A percentile compares a stretch with the other conserved stretches of the same genome.
Evolutionary conservation across 192 early-diverging fungal genomes (phyloP).

Genomic region (Irineochytrium annulatum): DNA sequence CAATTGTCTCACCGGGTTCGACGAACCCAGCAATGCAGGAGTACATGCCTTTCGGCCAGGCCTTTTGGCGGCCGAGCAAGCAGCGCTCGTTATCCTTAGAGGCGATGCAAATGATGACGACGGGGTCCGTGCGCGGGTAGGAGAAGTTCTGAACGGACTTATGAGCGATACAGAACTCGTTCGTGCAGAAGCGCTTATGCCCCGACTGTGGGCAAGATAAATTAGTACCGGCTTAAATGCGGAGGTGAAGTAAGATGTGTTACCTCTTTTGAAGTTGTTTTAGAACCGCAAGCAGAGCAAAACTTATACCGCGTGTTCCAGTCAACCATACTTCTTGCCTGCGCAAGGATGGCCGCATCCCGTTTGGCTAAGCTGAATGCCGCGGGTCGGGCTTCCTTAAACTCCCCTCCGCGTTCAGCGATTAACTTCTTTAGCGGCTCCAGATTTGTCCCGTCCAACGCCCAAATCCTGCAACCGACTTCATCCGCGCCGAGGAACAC

Average conservation of each 20-base stretch:
- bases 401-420: not conserved
- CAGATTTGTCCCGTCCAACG: conserved; percentile 3
- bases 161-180: conserved; percentile 18
- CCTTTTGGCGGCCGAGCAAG: conserved; percentile 47
- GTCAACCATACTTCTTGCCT: conserved; percentile 42
- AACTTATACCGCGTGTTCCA: conserved; percentile 46
- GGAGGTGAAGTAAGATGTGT: too few species aligned
- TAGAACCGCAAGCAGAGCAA: conserved; percentile 41
- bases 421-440: not conserved
- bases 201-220: conserved; percentile 10
- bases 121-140: conserved; percentile 56
- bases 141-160: conserved; percentile 33
- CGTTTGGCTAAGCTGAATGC: conserved; percentile 9
- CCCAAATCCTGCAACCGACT: not conserved
- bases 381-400: conserved; percentile 8
- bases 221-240: conserved; percentile 7
- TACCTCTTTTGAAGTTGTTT: conserved; percentile 14
- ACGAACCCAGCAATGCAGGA: conserved; percentile 46
- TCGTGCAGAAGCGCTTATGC: conserved; percentile 34
- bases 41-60: conserved; percentile 42
- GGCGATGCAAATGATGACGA: conserved; percentile 42
- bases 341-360: conserved; percentile 36
- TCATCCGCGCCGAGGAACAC: conserved; percentile 1
- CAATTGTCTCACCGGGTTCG: conserved; percentile 46
- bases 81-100: conserved; percentile 27